Evolutionary conservation across 108 stramenopile species (phyloP), one percentile per base, ranked within the genome.

Genomic region (Stephanodiscus minutulus): DNA sequence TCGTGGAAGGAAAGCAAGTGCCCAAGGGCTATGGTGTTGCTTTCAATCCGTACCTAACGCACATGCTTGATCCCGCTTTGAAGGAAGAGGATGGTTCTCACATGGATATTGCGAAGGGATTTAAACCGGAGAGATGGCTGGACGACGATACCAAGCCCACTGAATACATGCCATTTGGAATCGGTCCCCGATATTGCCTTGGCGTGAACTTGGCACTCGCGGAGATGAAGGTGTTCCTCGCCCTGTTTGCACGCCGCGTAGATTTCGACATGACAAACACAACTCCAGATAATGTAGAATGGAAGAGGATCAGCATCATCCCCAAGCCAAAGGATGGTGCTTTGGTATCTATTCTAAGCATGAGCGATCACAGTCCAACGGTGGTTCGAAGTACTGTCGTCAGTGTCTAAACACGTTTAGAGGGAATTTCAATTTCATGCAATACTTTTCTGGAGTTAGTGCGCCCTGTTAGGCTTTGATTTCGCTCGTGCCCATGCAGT

Each of bases 221-320:
- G 3, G 87, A 88, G 66, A 83, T 88, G 85, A 85, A 84, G 52
- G 77, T 86, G 13, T 88, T 88, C 68, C 65, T 86, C 5, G 76
- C 87, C 10, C 57, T 84, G 3, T 71, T 88, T 68, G 87, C 85
- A 18, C 83, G 87, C 36, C 74, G 80, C 24, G 72, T 81, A 36
- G 76, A 77, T 39, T 74, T 60, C 41, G 70, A 62, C 53, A 54
- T 74, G 73, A 73, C 68, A n/a, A 74, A 79, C 36, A 65, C 44
- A 35, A 43, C 56, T 2, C 64, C 65, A 13, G 77, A 74, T 0
- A 60, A 67, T 22, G 67, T 79, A 11, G 52, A 60, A 5, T 73
- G 73, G 77, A 61, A 79, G 67, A 61, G 35, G 24, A 22, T 50
- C 8, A 74, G 73, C 36, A 79, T 79, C 37, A 73, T 73, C 18